These are phyloP conservation scores for Podospora bellae-mahoneyi DNA, from an alignment of 495 filamentous ascomycete species.

Conservation along the genomic window DNA sequence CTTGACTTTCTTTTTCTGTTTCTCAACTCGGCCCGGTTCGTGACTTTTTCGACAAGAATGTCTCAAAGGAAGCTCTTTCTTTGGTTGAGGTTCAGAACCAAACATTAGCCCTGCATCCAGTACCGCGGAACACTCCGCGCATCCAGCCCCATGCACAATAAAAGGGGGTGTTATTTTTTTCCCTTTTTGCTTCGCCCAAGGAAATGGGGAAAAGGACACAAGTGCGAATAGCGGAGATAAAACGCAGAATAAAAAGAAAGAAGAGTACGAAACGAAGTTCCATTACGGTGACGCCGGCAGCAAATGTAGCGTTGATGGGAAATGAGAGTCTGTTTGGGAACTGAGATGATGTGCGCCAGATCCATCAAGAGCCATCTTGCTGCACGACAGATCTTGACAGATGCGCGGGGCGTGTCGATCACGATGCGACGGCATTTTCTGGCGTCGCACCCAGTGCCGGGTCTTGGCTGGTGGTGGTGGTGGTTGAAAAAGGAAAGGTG, in stretches of 20 bases:
- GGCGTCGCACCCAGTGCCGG: conserved; percentile 20
- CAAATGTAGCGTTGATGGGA: conserved; percentile 1
- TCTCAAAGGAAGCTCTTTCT: conserved; percentile 12
- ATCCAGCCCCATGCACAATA: neutral
- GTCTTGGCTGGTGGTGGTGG: conserved; percentile 15
- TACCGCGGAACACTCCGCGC: conserved; percentile 8
- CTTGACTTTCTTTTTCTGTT: conserved; percentile 11
- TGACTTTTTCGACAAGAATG: conserved; percentile 4
- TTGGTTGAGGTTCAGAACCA: neutral
- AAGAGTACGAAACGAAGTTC: neutral
- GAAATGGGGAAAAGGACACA: too few species aligned
- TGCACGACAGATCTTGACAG: conserved; percentile 40
- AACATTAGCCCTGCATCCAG: conserved; percentile 2
- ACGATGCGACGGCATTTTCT: conserved; percentile 32
- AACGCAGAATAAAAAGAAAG: neutral
- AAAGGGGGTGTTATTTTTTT: neutral
- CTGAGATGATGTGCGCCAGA: conserved; percentile 7
- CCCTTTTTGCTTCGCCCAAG: neutral
- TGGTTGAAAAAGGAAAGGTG: conserved; percentile 16
- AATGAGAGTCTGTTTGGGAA: conserved; percentile 7
- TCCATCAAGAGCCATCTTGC: conserved; percentile 19
- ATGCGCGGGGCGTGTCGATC: conserved; percentile 35
- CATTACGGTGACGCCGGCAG: neutral
- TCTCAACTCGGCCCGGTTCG: conserved; percentile 29
- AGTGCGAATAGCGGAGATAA: neutral